A percentile compares a stretch with the other conserved stretches of the same genome.
These are phyloP conservation scores for Acacia concinna DNA, from an alignment of 331 rosid genomes.

Conservation along the genomic window DNA sequence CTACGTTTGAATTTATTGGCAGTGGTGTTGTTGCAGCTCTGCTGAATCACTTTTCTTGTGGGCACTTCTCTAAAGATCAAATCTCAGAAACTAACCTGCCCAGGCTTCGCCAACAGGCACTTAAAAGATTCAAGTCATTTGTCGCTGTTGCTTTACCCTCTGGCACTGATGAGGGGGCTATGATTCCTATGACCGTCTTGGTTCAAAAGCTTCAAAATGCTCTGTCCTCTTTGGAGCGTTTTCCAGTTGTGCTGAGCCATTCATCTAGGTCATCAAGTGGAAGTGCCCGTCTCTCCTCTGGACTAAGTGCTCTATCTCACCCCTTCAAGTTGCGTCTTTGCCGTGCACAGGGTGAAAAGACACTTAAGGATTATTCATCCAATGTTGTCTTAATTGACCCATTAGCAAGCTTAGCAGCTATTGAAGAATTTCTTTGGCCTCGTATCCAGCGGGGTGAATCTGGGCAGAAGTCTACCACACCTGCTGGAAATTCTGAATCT, in stretches of 20 bases:
- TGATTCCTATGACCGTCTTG: constrained; percentile 73
- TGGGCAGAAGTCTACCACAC: constrained; percentile 66
- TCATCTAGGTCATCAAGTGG: constrained; percentile 90
- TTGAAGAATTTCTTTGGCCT: constrained; percentile 98
- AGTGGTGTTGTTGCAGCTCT: constrained; percentile 91
- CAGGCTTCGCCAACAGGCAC: constrained; percentile 85
- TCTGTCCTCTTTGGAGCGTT: constrained; percentile 92
- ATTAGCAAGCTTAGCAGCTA: constrained; percentile 92
- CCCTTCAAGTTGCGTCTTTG: constrained; percentile 95
- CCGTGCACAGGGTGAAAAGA: constrained; percentile 91
- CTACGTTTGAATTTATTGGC: constrained; percentile 97
- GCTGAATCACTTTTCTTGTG: constrained; percentile 89
- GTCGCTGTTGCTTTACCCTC: constrained; percentile 80
- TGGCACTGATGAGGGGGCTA: constrained; percentile 38
- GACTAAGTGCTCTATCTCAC: constrained; percentile 87
- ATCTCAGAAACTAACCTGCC: constrained; percentile 73
- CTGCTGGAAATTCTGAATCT: constrained; percentile 79
- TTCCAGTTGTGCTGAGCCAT: constrained; percentile 96
- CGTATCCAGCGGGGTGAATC: constrained; percentile 89
- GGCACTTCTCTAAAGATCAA: constrained; percentile 78
- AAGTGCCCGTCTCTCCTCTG: constrained; percentile 92
- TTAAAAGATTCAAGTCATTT: constrained; percentile 79
- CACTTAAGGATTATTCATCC: constrained; percentile 86
- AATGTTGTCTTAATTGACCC: constrained; percentile 95
- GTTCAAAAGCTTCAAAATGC: constrained; percentile 98